Evolutionary conservation across 2,329 filamentous ascomycete species (phyloP).

Genomic region (Penicillium sp.): DNA sequence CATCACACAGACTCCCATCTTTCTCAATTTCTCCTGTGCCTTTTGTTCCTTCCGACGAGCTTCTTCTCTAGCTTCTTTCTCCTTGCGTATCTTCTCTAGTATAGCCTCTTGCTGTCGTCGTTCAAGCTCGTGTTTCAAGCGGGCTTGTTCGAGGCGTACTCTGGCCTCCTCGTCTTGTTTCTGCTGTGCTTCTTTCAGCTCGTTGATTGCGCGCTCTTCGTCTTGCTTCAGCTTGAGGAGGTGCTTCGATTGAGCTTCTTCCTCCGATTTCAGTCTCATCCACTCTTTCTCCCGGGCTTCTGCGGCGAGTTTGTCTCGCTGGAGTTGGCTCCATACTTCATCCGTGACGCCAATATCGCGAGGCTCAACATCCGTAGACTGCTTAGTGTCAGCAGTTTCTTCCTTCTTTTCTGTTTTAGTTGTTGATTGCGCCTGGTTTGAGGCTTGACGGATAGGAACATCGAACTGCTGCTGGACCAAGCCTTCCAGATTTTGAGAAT

Average conservation of each 20-base stretch:
- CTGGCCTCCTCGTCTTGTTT: conserved; percentile 11
- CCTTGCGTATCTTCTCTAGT: conserved; percentile 29
- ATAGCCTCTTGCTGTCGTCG: conserved; percentile 25
- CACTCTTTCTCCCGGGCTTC: conserved; percentile 5
- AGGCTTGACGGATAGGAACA: not conserved
- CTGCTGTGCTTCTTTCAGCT: conserved; percentile 7
- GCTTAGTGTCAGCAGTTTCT: not conserved
- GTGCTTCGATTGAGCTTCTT: not conserved
- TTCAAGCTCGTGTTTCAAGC: conserved; percentile 19
- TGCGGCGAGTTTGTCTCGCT: conserved; percentile 15
- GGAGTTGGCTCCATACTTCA: conserved; percentile 22
- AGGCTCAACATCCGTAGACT: not conserved
- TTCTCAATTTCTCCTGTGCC: conserved; percentile 47
- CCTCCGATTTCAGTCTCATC: not conserved
- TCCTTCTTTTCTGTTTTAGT: not conserved
- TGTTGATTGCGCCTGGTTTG: not conserved
- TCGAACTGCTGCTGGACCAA: not conserved
- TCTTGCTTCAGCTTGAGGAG: not conserved
- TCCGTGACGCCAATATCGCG: conserved; percentile 23
- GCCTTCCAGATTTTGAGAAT: not conserved
- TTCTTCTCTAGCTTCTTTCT: conserved; percentile 33
- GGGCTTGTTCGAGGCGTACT: conserved; percentile 30
- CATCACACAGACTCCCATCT: conserved; percentile 52
- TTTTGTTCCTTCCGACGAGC: conserved; percentile 33
- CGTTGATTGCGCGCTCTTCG: not conserved